Evolutionary conservation across 805 yeast species (phyloP), one percentile per base, ranked within the genome.

Genomic region (Kodamaea laetipori): DNA sequence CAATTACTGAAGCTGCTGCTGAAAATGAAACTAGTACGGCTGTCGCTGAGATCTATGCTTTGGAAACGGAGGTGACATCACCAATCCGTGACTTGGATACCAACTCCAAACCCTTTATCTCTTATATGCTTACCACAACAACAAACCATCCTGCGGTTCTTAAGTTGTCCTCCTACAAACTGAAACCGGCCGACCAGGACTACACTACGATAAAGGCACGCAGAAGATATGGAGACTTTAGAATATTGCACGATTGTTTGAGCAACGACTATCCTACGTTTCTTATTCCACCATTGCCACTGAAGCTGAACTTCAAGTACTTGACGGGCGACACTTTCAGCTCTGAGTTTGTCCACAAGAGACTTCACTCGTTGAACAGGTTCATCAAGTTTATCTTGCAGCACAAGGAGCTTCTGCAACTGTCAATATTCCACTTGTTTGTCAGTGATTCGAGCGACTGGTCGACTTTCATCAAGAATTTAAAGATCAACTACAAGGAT

Each of bases 301-400:
- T 92, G 49, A 90, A 90, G 63, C 87, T 86, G 67, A 79, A 95
- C 47, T 72, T 92, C 54, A 96, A 92, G 61, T 92, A 94, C 64
- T 75, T 92, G 41, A 90, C 95, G 28, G 98, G 99, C 8, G 97
- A 92, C 55, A 74, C 98, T 28, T 92, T 92, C 60, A 81, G 92
- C 19, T 73, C 79, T 10, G 90, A 86, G 46, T 94, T 94, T 63
- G 92, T 96, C 0, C 71, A 75, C 47, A 86, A 87, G 60, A 71
- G 99, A 53, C 83, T 95, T 3, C 80, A 82, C 37, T 86, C 97
- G 3, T 70, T 92, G 34, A 81, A 84, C 52, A 72, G 92, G 47
- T 94, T 90, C 57, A 64, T 92, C 39, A 70, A 77, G 48, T 78
- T 95, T 46, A 71, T 92, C 5, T 74, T 89, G 13, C 71, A 73